Evolutionary conservation across 306 rosid species (phyloP).

Genomic region (Dalbergia cochinchinensis): DNA sequence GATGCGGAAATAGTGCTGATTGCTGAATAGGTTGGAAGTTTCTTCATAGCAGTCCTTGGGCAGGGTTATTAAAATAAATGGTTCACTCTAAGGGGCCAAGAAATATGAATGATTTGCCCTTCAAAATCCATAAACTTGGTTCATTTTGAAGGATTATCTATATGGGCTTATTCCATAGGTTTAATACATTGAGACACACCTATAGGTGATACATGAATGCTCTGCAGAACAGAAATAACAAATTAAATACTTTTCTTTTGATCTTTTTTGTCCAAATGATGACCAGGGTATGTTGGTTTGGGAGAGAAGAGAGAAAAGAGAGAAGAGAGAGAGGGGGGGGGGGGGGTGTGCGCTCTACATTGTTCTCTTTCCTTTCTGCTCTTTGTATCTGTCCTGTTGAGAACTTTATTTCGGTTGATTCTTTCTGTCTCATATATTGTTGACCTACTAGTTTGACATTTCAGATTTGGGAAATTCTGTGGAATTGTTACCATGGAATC

Average conservation of each 20-base stretch:
- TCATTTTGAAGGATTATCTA: constrained; percentile 17
- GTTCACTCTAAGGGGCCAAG: background rate
- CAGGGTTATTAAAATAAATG: background rate
- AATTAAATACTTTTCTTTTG: constrained; percentile 17
- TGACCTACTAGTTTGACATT: constrained; percentile 46
- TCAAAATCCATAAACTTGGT: constrained; percentile 5
- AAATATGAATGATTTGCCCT: constrained; percentile 22
- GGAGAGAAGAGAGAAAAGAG: too few relatives aligned
- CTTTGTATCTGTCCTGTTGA: background rate
- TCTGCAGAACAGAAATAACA: constrained; percentile 6
- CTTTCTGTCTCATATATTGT: constrained; percentile 31
- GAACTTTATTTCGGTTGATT: constrained; percentile 34
- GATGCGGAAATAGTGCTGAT: background rate
- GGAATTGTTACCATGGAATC: constrained; percentile 87
- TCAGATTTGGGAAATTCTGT: constrained; percentile 90
- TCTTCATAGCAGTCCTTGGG: background rate
- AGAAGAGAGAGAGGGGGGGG: too few relatives aligned
- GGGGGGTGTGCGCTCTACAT: background rate
- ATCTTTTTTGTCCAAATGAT: background rate
- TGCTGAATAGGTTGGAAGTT: background rate
- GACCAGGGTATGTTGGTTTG: too few relatives aligned
- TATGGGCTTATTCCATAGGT: constrained; percentile 6
- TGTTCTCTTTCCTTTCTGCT: background rate
- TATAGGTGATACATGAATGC: constrained; percentile 8
- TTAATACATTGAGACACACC: background rate